These are phyloP conservation scores for Cerrena zonata DNA, from an alignment of 1,284 basidiomycete species.

Conservation along the genomic window DNA sequence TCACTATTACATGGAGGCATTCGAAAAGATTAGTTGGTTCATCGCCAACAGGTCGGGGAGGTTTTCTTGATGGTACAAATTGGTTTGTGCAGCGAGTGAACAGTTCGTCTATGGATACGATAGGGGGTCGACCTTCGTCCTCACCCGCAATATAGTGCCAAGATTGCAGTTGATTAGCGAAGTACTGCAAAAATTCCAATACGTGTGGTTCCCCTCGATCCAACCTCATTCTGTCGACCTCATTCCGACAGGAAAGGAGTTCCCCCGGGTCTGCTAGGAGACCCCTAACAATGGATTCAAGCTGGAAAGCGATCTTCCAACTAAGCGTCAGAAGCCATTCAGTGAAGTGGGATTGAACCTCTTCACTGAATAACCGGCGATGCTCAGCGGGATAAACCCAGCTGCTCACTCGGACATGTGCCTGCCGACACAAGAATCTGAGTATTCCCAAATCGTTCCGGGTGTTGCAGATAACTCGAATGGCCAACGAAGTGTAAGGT, in stretches of 20 bases:
- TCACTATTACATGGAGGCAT: conserved; percentile 62
- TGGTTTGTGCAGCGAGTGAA: neutral
- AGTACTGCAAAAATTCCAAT: neutral
- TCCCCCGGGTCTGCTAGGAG: neutral
- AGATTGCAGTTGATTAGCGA: neutral
- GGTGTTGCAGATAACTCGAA: too few species aligned
- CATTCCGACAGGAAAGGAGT: neutral
- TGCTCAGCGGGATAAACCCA: too few species aligned
- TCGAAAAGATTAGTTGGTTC: too few species aligned
- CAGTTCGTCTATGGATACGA: neutral
- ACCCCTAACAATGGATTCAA: neutral
- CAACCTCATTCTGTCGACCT: neutral
- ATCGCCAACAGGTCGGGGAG: conserved; percentile 33
- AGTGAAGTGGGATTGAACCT: neutral
- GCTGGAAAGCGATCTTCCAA: conserved; percentile 1
- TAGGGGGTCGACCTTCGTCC: neutral
- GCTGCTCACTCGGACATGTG: too few species aligned
- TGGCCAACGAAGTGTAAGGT: too few species aligned
- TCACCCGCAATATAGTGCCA: conserved; percentile 12
- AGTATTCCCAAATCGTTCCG: too few species aligned
- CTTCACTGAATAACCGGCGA: neutral
- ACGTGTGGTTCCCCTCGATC: neutral
- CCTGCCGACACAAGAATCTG: too few species aligned
- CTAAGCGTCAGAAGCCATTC: neutral
- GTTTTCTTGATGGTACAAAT: neutral